Base-by-base conservation (phyloP, 2,329 filamentous ascomycete species). In the Microcyclospora tardicrescens region DNA sequence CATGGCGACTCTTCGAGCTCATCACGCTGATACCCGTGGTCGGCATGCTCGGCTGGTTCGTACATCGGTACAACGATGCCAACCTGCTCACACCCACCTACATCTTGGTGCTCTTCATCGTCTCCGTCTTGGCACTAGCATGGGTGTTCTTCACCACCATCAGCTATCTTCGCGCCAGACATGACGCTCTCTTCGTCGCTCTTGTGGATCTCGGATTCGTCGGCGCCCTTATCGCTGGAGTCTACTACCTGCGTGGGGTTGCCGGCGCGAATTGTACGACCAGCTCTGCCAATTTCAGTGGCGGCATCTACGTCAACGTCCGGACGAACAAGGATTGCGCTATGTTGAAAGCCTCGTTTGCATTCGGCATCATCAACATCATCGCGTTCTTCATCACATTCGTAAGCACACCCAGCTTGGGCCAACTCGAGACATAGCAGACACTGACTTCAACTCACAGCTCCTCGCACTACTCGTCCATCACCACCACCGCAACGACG, bases 261-360 rank as follows among this genome's bases (percentile, higher is more conserved):
- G 60, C 71, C 12, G 55, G 67, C 42, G 73, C 75, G 40, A 70
- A 85, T 66, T 96, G 89, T 71, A 64, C 73, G 13, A 61, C 67
- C 57, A 71, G 84, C 58, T 54, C 56, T 10, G 45, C 46, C 2
- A 71, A 50, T 57, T 73, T 38, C 14, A 37, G 14, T 8, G 28
- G 30, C 5, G 40, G 41, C 10, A 33, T 40, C 11, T 45, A 44
- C 39, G 33, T 52, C 37, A 49, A 48, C 30, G 33, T 51, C 24
- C 68, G 71, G 38, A 61, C 78, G 29, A 71, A 84, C 61, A 89
- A 89, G 69, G 75, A 77, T 5, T 96, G 89, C 64, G 75, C 81
- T 36, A 91, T 95, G 84, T 75, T 94, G 55, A 96, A 95, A 73
- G 81, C 87, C 1, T 73, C 70, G 49, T 96, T 85, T 63, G 89